These are phyloP conservation scores for Ulota crispa DNA, from an alignment of 225 moss, liverwort and hornwort species.

Conservation along the genomic window DNA sequence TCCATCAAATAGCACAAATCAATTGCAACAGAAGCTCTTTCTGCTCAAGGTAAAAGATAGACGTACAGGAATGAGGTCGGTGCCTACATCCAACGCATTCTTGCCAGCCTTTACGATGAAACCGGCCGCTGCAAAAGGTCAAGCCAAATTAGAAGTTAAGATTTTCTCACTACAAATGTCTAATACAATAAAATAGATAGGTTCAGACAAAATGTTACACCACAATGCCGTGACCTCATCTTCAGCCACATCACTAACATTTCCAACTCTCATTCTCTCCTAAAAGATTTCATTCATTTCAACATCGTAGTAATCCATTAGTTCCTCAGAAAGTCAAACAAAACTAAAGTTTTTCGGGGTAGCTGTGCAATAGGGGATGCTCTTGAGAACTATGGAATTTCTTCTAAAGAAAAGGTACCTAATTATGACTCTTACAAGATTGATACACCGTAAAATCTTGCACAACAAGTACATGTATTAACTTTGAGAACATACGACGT, in stretches of 20 bases:
- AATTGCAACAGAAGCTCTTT: constrained; percentile 2
- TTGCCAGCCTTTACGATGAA: constrained; percentile 67
- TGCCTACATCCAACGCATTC: constrained; percentile 76
- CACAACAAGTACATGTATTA: neutral
- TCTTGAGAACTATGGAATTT: neutral
- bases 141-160: neutral
- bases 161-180: neutral
- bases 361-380: neutral
- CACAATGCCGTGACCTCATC: neutral
- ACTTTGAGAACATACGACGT: neutral
- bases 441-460: neutral
- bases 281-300: neutral
- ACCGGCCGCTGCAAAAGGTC: constrained; percentile 59
- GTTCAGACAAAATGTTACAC: neutral
- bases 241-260: neutral
- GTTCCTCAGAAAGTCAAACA: neutral
- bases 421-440: neutral
- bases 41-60: neutral
- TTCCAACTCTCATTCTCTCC: neutral
- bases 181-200: neutral
- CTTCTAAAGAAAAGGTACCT: neutral
- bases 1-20: neutral
- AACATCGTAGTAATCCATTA: neutral
- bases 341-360: neutral
- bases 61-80: constrained; percentile 78